Percentiles rank a stretch among this genome's conserved stretches.
Evolutionary conservation across 768 basidiomycete species (phyloP).

Genomic region (Rhizopogon rudus): DNA sequence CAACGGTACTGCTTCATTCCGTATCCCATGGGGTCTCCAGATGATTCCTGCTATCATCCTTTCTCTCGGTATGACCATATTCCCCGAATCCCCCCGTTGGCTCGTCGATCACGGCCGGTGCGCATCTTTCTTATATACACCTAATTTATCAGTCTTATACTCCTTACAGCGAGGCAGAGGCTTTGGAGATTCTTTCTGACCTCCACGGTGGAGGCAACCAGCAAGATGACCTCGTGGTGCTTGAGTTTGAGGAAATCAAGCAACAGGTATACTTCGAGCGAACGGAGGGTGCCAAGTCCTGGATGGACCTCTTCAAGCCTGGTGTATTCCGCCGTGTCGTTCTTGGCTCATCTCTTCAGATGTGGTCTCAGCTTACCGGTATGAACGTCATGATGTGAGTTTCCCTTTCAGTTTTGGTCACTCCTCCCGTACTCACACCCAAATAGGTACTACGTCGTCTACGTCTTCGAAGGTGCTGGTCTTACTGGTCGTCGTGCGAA

Average conservation of each 20-base stretch:
- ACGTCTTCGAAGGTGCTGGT: constrained; percentile 75
- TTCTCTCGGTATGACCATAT: constrained; percentile 58
- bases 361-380: constrained; percentile 74
- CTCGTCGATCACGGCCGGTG: constrained; percentile 58
- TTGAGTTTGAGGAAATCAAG: constrained; percentile 67
- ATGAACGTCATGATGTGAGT: constrained; percentile 81
- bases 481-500: constrained; percentile 70
- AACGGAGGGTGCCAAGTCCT: constrained; percentile 67
- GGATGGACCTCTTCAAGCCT: constrained; percentile 58
- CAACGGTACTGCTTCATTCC: constrained; percentile 65
- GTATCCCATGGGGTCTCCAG: constrained; percentile 77
- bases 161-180: constrained; percentile 39
- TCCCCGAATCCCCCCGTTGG: constrained; percentile 73
- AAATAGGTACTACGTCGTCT: constrained; percentile 35
- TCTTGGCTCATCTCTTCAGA: constrained; percentile 67
- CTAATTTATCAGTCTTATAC: constrained; percentile 1
- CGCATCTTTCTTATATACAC: background rate
- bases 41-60: constrained; percentile 74
- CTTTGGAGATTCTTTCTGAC: constrained; percentile 68
- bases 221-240: constrained; percentile 54
- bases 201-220: constrained; percentile 60
- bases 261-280: constrained; percentile 55
- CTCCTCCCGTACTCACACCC: background rate
- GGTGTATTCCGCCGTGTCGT: constrained; percentile 67
- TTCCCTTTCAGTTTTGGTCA: background rate